Evolutionary conservation across 1,284 basidiomycete species (phyloP), one percentile per base, ranked within the genome.

Genomic region (Heliocybe sulcata): DNA sequence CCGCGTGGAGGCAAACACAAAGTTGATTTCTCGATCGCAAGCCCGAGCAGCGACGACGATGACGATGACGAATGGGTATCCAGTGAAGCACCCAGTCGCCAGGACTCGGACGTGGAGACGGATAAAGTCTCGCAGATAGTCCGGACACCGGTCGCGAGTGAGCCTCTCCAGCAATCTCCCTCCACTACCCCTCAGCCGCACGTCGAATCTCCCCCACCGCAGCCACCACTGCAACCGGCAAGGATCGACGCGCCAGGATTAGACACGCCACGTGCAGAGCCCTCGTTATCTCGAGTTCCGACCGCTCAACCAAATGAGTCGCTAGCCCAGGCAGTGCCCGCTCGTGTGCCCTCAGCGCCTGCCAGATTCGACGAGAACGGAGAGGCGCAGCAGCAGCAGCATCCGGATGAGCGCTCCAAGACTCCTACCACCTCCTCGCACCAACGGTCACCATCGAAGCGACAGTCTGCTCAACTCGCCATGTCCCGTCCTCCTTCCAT

Each of bases 61-160:
- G n/a, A 85, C 38, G 85, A 81, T 19, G 82, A 87, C 54, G 87
- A 83, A 58, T 88, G 86, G 85, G 76, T 86, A 1, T 87, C 85
- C 19, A 86, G 81, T 64, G 86, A 86, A 65, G 35, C 16, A 14
- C 35, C 35, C 9, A 88, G 85, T 85, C 14, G 83, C 80, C 1
- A 83, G 72, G 1, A 89, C 86, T 80, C 80, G 4, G 77, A 77
- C 48, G 72, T 72, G 54, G 64, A 63, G 51, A 66, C 67, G 22
- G 47, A 49, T 49, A 29, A 49, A 16, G 47, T 16, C 22, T 29
- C 47, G 23, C 47, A 49, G 27, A 22, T 26, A n/a, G 47, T 56
- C 22, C 62, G 55, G 23, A 66, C 67, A 6, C 69, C 68, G 14
- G 23, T 49, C 27, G 27, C 27, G 11, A 55, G 66, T 23, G 64